Evolutionary conservation across 2,329 filamentous ascomycete genomes (phyloP), one percentile per base, ranked within the genome.

Genomic region (Aspergillus felis): DNA sequence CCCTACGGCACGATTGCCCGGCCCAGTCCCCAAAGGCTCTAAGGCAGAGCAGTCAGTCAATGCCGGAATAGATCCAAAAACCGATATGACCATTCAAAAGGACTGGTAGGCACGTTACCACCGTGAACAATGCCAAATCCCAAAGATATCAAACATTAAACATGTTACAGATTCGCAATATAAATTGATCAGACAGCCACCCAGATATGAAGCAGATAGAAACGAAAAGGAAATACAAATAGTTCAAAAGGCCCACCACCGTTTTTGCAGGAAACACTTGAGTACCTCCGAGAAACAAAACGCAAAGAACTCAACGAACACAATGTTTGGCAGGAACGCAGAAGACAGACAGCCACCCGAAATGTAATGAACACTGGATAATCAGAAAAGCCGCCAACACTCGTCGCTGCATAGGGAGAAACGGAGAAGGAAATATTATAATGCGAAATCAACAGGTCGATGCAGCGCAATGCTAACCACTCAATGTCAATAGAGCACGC

Each of bases 141-240:
- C 44, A 25, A 7, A 41, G 41, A 22, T 51, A 60, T 46, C 29
- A 54, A 56, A 49, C 38, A 56, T 50, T 55, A 49, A 27, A 46
- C 48, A 50, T 54, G 17, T 29, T 42, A 55, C 32, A 48, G 27
- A 42, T 20, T 56, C 12, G n/a, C 38, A 48, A 51, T 29, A 55
- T 56, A 50, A 58, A 59, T 61, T 74, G 68, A 74, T 74, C 73
- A 75, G 68, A 75, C 72, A 75, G 69, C 72, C 72, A 71, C 70
- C 71, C 72, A 72, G 58, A 56, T 65, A 60, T 61, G 65, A 64
- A 56, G 42, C 52, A 54, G 42, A 63, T 47, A 61, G 14, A 57
- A 57, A 57, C 57, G 55, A 25, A 58, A 48, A 54, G 54, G 51
- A 12, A 29, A 29, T 29, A 29, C 3, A 51, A 55, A 50, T 54